Base-by-base conservation (phyloP, 2,329 filamentous ascomycete genomes). In the Ophiostoma angusticollis region DNA sequence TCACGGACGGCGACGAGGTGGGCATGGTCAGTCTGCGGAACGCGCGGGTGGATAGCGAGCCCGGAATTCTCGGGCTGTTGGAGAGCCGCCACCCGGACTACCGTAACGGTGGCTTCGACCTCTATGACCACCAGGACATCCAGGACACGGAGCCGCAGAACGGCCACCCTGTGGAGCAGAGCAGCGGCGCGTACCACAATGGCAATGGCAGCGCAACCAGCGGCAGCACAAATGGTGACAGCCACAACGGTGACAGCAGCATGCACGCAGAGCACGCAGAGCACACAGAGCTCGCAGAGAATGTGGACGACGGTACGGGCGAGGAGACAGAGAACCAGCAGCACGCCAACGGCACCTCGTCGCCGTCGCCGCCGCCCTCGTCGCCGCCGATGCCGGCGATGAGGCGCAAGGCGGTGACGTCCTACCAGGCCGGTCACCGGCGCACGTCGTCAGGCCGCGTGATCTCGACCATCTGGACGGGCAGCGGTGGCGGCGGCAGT, bases 41-140 rank as follows among this genome's bases (percentile, higher is more conserved):
- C 53, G 82, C 84, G 7, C 74, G 87, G n/a, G 79, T 98, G 9
- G 91, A 98, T 55, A 84, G 87, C 51, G 81, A 87, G 45, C 91
- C 91, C 0, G 83, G 93, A 46, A 82, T 96, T 30, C 74, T 89
- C 14, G 77, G 80, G 9, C 61, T 96, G 8, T 68, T 96, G 16
- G 70, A 76, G 41, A 42, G 45, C 39, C 47, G 44, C 25, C 46
- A 50, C 35, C 45, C 44, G 3, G 46, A 49, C 22, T 43, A 49
- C 36, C 42, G 37, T 8, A 32, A 40, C 21, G 32, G 40, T 17
- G 39, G 45, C 29, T 45, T 46, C 25, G 47, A 47, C 18, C 31
- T 43, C 9, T 32, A 43, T 5, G 41, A 41, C 16, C 32, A 44
- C 14, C 17, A 34, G 17, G 39, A 46, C 29, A 9, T 23, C 6